Percentiles rank a stretch among this genome's conserved stretches.
Conservation (phyloP, 495 filamentous ascomycete species). For the Achaetomiella virescens region DNA sequence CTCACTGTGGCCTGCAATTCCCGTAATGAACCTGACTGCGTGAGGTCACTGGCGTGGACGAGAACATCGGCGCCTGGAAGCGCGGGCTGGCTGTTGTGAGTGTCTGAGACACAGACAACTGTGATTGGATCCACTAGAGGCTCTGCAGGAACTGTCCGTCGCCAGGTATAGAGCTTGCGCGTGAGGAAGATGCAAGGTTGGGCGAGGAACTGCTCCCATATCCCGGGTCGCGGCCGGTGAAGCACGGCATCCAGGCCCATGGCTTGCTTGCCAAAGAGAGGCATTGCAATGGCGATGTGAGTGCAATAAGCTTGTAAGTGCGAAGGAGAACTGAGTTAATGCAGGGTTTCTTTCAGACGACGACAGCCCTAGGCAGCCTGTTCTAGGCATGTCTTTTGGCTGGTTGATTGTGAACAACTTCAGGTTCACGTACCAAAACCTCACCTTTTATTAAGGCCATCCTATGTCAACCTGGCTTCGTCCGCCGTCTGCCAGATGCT, state of each 20-base stretch:
- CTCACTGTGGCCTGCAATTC: slow-evolving; percentile 62
- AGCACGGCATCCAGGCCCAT: slow-evolving; percentile 7
- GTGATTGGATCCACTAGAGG: slow-evolving; percentile 4
- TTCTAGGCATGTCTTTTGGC: too few species aligned
- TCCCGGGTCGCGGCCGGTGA: slow-evolving; percentile 6
- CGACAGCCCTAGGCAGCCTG: too few species aligned
- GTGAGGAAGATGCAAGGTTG: slow-evolving; percentile 13
- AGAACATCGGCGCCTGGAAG: slow-evolving; percentile 76
- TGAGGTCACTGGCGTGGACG: slow-evolving; percentile 85
- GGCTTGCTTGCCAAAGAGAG: not conserved
- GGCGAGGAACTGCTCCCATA: slow-evolving; percentile 14
- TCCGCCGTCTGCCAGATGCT: too few species aligned
- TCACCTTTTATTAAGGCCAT: too few species aligned
- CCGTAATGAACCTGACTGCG: slow-evolving; percentile 62
- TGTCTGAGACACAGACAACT: slow-evolving; percentile 82
- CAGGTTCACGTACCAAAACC: too few species aligned
- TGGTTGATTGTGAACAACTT: too few species aligned
- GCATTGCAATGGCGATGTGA: not conserved
- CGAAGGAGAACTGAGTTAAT: too few species aligned
- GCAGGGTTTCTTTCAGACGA: too few species aligned
- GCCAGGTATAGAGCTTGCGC: slow-evolving; percentile 14
- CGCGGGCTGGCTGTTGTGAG: slow-evolving; percentile 58
- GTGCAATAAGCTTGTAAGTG: too few species aligned
- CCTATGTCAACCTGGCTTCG: too few species aligned
- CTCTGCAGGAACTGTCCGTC: not conserved